Evolutionary conservation across 345 rosid genomes (phyloP), one percentile per base, ranked within the genome.

Genomic region (Linum trigynum): DNA sequence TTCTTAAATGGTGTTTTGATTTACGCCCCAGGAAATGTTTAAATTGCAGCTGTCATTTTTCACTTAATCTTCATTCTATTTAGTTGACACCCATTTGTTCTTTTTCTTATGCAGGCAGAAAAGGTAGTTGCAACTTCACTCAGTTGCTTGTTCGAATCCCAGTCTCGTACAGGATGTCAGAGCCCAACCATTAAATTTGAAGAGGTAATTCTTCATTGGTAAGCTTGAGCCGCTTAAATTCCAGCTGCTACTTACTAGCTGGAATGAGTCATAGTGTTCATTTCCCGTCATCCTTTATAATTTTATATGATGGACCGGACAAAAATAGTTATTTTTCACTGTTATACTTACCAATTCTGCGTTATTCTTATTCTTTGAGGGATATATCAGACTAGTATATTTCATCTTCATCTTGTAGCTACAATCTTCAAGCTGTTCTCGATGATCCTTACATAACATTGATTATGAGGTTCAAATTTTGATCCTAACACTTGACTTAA

Each of bases 71-170:
- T 72, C 14, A 12, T 48, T 15, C 53, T 48, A 10, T 48, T 48
- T 15, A 48, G 53, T 48, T 48, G 10, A 43, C 10, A 5, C 9
- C 9, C 53, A 48, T 15, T 9, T 48, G 7, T 48, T 3, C 53
- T 48, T 48, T 48, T 12, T 48, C 14, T 65, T 71, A 23, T 77
- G 70, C 68, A 91, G 95, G 97, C 91, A 37, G 96, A 86, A 78
- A 81, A 86, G 76, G 59, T 85, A 79, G 97, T 88, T 75, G 81
- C 86, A 48, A 80, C 89, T 83, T 78, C 96, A 65, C 89, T 91
- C 63, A 77, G 91, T 62, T 83, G 67, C 78, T 79, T 91, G 78
- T 71, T 81, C 14, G 78, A 76, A 66, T 66, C 82, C 63, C 84
- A 58, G 73, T 78, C 83, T 70, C 81, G 77, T 70, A 41, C 70